These are phyloP conservation scores for Gossypium mustelinum DNA, from an alignment of 345 rosid species.

Conservation along the genomic window DNA sequence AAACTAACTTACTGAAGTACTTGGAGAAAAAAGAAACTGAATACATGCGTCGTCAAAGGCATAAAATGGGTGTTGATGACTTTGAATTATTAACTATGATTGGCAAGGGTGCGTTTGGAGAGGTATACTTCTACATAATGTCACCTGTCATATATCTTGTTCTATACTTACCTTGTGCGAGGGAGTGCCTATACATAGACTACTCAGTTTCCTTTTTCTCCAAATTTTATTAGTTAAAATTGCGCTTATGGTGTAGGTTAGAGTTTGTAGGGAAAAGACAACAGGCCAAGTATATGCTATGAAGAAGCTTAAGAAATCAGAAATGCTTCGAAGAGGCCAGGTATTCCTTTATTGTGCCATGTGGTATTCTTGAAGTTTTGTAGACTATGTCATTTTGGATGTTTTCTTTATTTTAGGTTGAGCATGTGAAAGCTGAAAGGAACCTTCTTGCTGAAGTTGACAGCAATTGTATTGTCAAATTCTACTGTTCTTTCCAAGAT, in stretches of 20 bases:
- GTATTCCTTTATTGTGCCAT: constrained; percentile 32
- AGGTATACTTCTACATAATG: constrained; percentile 35
- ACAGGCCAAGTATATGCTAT: constrained; percentile 91
- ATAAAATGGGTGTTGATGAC: constrained; percentile 92
- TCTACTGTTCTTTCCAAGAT: constrained; percentile 93
- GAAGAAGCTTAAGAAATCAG: constrained; percentile 88
- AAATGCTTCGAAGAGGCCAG: constrained; percentile 99
- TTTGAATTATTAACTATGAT: constrained; percentile 81
- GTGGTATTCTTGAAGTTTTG: constrained; percentile 13
- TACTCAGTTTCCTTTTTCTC: neutral
- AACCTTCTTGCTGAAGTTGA: constrained; percentile 96
- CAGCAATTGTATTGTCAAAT: constrained; percentile 91
- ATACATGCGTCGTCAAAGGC: constrained; percentile 94
- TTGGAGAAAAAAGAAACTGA: constrained; percentile 95
- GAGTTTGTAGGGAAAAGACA: constrained; percentile 81
- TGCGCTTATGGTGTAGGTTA: constrained; percentile 57
- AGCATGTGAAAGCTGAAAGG: constrained; percentile 94
- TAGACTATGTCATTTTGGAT: constrained; percentile 3
- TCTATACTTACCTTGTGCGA: neutral
- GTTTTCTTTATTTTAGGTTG: constrained; percentile 49
- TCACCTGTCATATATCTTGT: neutral
- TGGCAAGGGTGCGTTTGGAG: constrained; percentile 87
- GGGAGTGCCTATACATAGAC: neutral
- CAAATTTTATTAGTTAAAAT: neutral
- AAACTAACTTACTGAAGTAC: constrained; percentile 77